Conservation (phyloP, 2,329 filamentous ascomycete species). For the Daldinia eschscholtzii region DNA sequence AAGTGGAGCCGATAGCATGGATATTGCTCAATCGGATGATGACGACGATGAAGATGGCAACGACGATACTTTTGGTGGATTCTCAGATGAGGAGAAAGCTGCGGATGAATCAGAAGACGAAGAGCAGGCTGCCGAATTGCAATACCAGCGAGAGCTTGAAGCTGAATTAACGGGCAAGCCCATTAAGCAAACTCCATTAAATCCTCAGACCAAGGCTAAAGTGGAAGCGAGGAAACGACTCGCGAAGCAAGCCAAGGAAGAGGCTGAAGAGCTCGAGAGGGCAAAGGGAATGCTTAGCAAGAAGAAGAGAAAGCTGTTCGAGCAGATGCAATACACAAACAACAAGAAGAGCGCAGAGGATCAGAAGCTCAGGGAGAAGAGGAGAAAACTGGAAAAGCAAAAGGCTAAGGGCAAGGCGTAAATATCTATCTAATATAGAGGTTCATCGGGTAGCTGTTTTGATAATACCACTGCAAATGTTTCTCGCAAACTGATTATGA, state of each 20-base stretch:
- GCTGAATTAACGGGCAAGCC: constrained; percentile 84
- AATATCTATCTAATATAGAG: constrained; percentile 19
- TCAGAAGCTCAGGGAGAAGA: constrained; percentile 87
- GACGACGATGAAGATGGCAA: constrained; percentile 60
- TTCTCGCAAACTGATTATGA: constrained; percentile 5
- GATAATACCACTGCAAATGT: constrained; percentile 40
- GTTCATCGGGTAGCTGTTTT: constrained; percentile 26
- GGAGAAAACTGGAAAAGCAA: constrained; percentile 84
- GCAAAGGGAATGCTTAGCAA: constrained; percentile 98
- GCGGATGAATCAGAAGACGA: constrained; percentile 65
- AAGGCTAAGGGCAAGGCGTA: constrained; percentile 55
- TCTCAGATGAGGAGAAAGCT: constrained; percentile 63
- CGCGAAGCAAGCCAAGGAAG: constrained; percentile 77
- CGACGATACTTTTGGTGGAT: constrained; percentile 61
- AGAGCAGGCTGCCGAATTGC: constrained; percentile 70
- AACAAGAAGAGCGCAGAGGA: constrained; percentile 93
- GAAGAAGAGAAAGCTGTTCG: constrained; percentile 96
- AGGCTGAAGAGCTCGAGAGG: constrained; percentile 89
- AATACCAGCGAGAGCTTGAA: constrained; percentile 90
- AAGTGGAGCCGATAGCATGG: constrained; percentile 62
- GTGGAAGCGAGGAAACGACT: constrained; percentile 78
- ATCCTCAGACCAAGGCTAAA: constrained; percentile 72
- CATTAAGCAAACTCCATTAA: constrained; percentile 63
- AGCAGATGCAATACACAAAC: constrained; percentile 97
- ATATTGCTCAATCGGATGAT: constrained; percentile 62